Evolutionary conservation across 345 rosid genomes (phyloP).

Genomic region (Excoecaria cochinchinensis): DNA sequence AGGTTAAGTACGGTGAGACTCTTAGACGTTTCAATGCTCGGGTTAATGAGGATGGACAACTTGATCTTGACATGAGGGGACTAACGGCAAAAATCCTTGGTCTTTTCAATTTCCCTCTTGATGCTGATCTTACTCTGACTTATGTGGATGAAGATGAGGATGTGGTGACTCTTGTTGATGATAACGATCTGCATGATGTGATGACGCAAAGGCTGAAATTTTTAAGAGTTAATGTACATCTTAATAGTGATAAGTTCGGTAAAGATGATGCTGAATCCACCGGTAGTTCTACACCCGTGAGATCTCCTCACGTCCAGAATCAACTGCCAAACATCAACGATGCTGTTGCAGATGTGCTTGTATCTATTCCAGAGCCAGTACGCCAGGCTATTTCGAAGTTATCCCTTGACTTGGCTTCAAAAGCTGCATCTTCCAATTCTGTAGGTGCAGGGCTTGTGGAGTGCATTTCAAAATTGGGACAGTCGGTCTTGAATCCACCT

Average conservation of each 20-base stretch:
- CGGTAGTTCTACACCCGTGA: constrained; percentile 54
- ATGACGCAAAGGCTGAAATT: constrained; percentile 70
- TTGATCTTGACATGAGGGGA: constrained; percentile 64
- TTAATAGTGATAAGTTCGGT: constrained; percentile 31
- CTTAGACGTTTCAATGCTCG: constrained; percentile 78
- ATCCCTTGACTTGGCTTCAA: constrained; percentile 54
- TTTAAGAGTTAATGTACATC: constrained; percentile 57
- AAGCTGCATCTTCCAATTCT: constrained; percentile 47
- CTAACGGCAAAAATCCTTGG: constrained; percentile 58
- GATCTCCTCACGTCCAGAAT: constrained; percentile 39
- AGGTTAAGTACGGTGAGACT: constrained; percentile 73
- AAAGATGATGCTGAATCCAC: constrained; percentile 43
- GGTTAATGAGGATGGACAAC: constrained; percentile 45
- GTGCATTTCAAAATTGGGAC: constrained; percentile 41
- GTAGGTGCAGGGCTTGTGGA: constrained; percentile 40
- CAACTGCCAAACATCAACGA: constrained; percentile 38
- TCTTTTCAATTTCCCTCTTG: constrained; percentile 58
- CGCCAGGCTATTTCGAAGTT: constrained; percentile 50
- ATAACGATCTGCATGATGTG: constrained; percentile 69
- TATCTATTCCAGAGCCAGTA: constrained; percentile 62
- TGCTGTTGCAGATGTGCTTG: constrained; percentile 52
- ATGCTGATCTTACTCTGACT: constrained; percentile 55
- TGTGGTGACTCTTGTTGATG: constrained; percentile 68
- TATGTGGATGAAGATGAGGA: constrained; percentile 95
- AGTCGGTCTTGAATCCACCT: constrained; percentile 22